Evolutionary conservation across 1,284 basidiomycete species (phyloP), one percentile per base, ranked within the genome.

Genomic region (Lentinula novae-zelandiae): DNA sequence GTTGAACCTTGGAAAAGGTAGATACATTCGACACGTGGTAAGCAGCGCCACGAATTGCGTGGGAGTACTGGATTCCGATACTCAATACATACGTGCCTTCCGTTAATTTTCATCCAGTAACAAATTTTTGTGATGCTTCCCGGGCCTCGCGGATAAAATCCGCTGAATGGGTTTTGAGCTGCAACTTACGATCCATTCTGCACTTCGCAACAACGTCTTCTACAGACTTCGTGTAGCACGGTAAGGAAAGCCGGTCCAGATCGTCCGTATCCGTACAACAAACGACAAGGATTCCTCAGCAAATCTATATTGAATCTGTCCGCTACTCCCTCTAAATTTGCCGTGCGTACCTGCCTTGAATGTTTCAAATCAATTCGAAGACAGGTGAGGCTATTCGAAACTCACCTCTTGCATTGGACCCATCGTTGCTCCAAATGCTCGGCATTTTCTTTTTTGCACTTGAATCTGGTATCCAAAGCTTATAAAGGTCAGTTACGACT

Each of bases 341-440:
- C 33, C 39, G n/a, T 49, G 22, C 60, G 64, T 68, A 61, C 66
- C 68, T 66, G 66, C 58, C 64, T 52, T 57, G 59, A 49, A 64
- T 60, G 70, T 72, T 71, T 71, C 70, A 68, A 67, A 60, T 46
- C 44, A 46, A 62, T 67, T 67, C 60, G 69, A 67, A 51, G 51
- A 31, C 70, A 69, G 67, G 63, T 65, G 67, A 70, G 71, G 72
- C 72, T 73, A 72, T 72, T 69, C 70, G 65, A 68, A 71, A 68
- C 71, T 57, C 49, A 17, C 39, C 15, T 46, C 44, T 48, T 62
- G 61, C 58, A 55, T 40, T 65, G 42, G 62, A 52, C 31, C 60
- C 42, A 52, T 57, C 56, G 51, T 57, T 34, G 42, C 38, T 39
- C 40, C 49, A 53, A 22, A 36, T 44, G 53, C 38, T 38, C 27